Evolutionary conservation across 2,329 filamentous ascomycete genomes (phyloP), one percentile per base, ranked within the genome.

Genomic region (Alternaria rosae): DNA sequence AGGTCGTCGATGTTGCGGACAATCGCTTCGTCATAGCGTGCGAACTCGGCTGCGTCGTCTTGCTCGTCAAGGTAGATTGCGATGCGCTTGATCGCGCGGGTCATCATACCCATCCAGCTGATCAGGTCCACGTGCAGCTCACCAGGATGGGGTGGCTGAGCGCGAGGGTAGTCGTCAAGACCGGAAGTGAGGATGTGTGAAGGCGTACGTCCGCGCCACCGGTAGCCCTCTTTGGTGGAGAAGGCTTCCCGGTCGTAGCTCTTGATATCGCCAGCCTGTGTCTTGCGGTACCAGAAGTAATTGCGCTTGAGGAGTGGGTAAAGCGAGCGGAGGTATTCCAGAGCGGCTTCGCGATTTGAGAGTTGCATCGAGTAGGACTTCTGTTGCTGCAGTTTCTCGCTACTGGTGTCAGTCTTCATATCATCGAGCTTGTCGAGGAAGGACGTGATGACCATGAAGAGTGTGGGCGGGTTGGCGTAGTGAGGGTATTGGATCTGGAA

Each of bases 81-180:
- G 70, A 97, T 92, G 69, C 91, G 92, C 71, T 89, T 86, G 57
- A 99, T 87, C n/a, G 91, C 91, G 67, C 91, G 89, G 42, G 92
- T 91, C 92, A 97, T 97, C 83, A 97, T 88, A n/a, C 94, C 95
- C 81, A 99, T 91, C 95, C 95, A 99, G 54, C 92, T 92, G 78
- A 99, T 91, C 56, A 98, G 85, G 80, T 99, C 95, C 28, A 96
- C 90, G 78, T 99, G 94, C 52, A 99, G 86, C 87, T 99, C 95
- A 73, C 93, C 94, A 0, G 95, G 94, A 78, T 97, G 94, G 25
- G 95, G 95, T 13, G 95, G 94, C 79, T 97, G 92, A 9, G 95
- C 87, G 51, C 95, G 92, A 52, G 95, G 95, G 76, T 98, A 99
- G 81, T 99, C 95, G 74, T 99, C 95, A 2, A 99, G 87, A 3